Percentiles rank a stretch among this genome's conserved stretches.
Evolutionary conservation across 106 monocot species (phyloP).

Genomic region (Agapanthus africanus): DNA sequence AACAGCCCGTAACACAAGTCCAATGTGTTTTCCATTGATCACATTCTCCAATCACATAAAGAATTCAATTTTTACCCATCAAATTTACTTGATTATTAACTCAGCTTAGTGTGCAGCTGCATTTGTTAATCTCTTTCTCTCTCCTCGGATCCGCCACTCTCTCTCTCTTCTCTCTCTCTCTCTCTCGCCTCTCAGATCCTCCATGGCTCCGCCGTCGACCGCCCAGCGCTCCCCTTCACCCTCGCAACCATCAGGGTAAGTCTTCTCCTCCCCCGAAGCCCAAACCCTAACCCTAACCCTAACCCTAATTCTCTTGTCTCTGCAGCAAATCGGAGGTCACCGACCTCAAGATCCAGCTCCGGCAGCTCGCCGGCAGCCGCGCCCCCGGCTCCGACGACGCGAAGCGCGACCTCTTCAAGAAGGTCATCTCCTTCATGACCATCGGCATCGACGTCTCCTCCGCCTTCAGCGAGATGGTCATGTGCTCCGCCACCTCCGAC

Average conservation of each 20-base stretch:
- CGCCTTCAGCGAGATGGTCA: conserved; percentile 98
- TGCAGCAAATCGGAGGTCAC: conserved; percentile 87
- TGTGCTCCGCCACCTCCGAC: conserved; percentile 99
- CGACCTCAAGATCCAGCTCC: conserved; percentile 95
- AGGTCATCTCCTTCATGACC: conserved; percentile 98
- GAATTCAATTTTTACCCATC: too few species aligned
- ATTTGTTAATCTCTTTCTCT: too few species aligned
- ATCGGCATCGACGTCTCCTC: conserved; percentile 93
- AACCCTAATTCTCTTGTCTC: not conserved
- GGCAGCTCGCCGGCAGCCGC: conserved; percentile 86
- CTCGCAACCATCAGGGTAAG: conserved; percentile 86
- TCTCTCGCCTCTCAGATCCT: conserved; percentile 12
- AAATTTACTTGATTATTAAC: too few species aligned
- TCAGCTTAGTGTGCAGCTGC: too few species aligned
- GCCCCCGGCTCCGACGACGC: conserved; percentile 75
- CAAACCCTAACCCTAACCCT: not conserved
- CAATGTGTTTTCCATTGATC: too few species aligned
- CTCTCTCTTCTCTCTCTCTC: conserved; percentile 1
- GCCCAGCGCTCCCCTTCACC: conserved; percentile 47
- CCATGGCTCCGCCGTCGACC: conserved; percentile 64
- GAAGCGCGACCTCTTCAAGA: conserved; percentile 90
- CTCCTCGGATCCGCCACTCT: too few species aligned
- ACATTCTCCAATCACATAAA: too few species aligned
- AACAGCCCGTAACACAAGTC: too few species aligned
- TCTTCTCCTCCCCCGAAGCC: not conserved